A percentile compares a stretch with the other conserved stretches of the same genome.
Evolutionary conservation across 495 filamentous ascomycete genomes (phyloP).

Genomic region (Jackrogersella multiformis): DNA sequence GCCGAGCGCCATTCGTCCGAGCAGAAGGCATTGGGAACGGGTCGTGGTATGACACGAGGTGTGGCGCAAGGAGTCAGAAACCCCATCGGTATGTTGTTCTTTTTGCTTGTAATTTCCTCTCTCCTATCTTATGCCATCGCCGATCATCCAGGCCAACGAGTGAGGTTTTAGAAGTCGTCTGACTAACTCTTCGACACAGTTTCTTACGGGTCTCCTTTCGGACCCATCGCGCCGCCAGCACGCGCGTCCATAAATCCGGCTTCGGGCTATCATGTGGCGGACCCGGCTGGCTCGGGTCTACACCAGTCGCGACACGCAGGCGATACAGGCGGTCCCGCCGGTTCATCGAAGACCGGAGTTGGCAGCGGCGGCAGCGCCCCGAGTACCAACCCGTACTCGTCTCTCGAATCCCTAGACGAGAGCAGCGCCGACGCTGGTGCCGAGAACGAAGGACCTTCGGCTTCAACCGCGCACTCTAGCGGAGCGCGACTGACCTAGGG

Average conservation of each 20-base stretch:
- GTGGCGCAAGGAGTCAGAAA: slow-evolving; percentile 5
- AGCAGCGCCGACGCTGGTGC: background rate
- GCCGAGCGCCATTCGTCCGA: background rate
- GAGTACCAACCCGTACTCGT: slow-evolving; percentile 27
- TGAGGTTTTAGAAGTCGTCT: background rate
- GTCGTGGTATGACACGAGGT: slow-evolving; percentile 7
- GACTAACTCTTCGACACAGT: slow-evolving; percentile 17
- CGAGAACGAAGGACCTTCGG: background rate
- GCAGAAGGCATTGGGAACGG: slow-evolving; percentile 16
- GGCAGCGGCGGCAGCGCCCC: background rate
- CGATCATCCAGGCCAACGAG: background rate
- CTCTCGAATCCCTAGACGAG: slow-evolving; percentile 27
- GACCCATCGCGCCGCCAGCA: slow-evolving; percentile 35
- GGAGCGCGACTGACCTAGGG: slow-evolving; percentile 21
- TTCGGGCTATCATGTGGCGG: background rate
- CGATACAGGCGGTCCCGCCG: background rate
- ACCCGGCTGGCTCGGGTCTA: background rate
- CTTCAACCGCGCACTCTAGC: background rate
- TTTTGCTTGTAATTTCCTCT: background rate
- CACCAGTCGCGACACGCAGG: background rate
- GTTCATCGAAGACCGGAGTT: background rate
- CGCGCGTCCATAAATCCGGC: slow-evolving; percentile 8
- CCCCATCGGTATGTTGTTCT: slow-evolving; percentile 4
- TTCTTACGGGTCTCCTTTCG: slow-evolving; percentile 36
- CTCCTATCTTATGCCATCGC: background rate